Conservation (phyloP, 768 basidiomycete species). For the Leccinum imitatum region DNA sequence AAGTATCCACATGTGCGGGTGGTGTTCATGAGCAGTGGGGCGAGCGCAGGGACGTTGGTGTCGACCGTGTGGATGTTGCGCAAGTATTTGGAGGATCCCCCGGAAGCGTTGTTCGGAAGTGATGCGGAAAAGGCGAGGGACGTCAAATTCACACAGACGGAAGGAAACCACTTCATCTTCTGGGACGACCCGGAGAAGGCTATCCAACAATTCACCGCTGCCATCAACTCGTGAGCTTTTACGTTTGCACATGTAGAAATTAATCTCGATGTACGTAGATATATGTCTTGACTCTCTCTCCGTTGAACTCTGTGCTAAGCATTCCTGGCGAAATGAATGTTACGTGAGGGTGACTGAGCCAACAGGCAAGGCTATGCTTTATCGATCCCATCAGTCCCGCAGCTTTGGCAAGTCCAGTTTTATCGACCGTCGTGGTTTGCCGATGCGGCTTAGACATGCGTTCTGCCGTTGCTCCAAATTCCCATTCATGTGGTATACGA, state of each 20-base stretch:
- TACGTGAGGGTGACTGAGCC: not conserved
- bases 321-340: not conserved
- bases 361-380: too few relatives aligned
- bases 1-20: constrained; percentile 16
- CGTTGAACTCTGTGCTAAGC: not conserved
- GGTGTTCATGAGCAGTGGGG: constrained; percentile 20
- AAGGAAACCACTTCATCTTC: constrained; percentile 28
- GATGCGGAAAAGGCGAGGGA: constrained; percentile 24
- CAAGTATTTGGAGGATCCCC: constrained; percentile 8
- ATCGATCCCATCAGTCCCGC: not conserved
- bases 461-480: not conserved
- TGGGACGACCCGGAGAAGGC: constrained; percentile 26
- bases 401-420: too few relatives aligned
- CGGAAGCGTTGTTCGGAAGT: constrained; percentile 7
- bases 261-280: not conserved
- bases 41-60: constrained; percentile 7
- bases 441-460: too few relatives aligned
- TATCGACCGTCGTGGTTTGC: too few relatives aligned
- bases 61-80: constrained; percentile 16
- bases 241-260: not conserved
- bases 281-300: not conserved
- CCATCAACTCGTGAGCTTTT: constrained; percentile 10
- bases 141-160: constrained; percentile 12
- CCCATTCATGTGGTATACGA: not conserved
- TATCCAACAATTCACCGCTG: constrained; percentile 13